Percentiles rank a stretch among this genome's conserved stretches.
Conservation (phyloP, 306 rosid genomes). For the Quercus mongolica region DNA sequence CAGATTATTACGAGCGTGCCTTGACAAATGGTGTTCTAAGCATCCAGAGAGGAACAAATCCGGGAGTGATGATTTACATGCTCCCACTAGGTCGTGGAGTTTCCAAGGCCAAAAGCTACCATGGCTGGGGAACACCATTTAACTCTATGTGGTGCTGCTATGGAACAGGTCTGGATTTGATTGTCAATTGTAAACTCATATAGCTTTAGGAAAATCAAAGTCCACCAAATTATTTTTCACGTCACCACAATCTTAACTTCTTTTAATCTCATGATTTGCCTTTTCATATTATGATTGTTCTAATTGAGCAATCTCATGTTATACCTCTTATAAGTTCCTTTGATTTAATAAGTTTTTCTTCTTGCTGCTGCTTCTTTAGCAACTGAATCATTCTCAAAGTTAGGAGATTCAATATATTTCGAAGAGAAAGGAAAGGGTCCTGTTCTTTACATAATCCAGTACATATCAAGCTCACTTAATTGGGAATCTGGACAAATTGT, state of each 20-base stretch:
- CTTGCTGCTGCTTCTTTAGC: conserved; percentile 35
- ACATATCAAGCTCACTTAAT: conserved; percentile 68
- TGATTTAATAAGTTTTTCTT: not conserved
- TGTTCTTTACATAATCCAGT: conserved; percentile 70
- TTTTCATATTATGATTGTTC: not conserved
- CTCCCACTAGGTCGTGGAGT: conserved; percentile 68
- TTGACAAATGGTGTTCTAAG: conserved; percentile 81
- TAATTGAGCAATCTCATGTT: not conserved
- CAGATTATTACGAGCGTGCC: conserved; percentile 88
- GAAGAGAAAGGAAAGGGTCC: conserved; percentile 59
- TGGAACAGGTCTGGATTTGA: conserved; percentile 62
- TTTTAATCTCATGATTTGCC: not conserved
- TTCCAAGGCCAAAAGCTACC: conserved; percentile 59
- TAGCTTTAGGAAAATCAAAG: not conserved
- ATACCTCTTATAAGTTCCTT: not conserved
- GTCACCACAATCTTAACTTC: not conserved
- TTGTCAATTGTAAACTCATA: conserved; percentile 2
- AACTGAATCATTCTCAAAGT: conserved; percentile 81
- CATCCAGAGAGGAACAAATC: conserved; percentile 90
- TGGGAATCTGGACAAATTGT: conserved; percentile 60
- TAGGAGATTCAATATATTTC: conserved; percentile 90
- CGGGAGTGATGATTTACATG: conserved; percentile 94
- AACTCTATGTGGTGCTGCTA: conserved; percentile 86
- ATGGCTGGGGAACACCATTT: conserved; percentile 71
- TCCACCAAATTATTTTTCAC: not conserved